These are phyloP conservation scores for Camelina laxa DNA, from an alignment of 345 rosid species.

Conservation along the genomic window DNA sequence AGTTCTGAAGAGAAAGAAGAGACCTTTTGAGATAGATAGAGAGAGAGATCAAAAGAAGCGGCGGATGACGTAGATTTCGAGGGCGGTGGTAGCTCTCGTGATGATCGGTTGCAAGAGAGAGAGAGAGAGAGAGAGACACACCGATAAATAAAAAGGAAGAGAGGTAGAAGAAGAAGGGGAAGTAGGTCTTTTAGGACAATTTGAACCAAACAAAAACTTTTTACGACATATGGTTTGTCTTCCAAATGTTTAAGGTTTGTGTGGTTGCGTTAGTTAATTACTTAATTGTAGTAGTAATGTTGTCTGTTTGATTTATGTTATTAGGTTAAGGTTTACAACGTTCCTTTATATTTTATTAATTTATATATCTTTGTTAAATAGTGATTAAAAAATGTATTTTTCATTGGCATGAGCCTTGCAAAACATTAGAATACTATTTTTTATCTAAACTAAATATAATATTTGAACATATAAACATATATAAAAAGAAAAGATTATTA, in stretches of 20 bases:
- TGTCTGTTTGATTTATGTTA: background rate
- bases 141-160: conserved; percentile 17
- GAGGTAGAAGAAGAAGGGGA: conserved; percentile 33
- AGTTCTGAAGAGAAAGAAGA: conserved; percentile 7
- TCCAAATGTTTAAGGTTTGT: conserved; percentile 6
- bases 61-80: conserved; percentile 19
- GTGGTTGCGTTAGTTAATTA: conserved; percentile 1
- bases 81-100: conserved; percentile 36
- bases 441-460: background rate
- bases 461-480: background rate
- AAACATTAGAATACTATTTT: background rate
- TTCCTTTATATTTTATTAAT: background rate
- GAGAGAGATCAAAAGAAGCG: conserved; percentile 28
- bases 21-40: conserved; percentile 15
- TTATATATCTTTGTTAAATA: background rate
- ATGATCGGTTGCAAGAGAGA: conserved; percentile 37
- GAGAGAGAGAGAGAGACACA: background rate
- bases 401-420: background rate
- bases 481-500: background rate
- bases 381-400: background rate
- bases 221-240: conserved; percentile 14
- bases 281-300: too few relatives aligned
- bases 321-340: background rate
- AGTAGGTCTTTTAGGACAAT: conserved; percentile 41
- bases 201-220: conserved; percentile 4